Base-by-base conservation (phyloP, 78 protist species). In the Dictyostelium intermedium region DNA sequence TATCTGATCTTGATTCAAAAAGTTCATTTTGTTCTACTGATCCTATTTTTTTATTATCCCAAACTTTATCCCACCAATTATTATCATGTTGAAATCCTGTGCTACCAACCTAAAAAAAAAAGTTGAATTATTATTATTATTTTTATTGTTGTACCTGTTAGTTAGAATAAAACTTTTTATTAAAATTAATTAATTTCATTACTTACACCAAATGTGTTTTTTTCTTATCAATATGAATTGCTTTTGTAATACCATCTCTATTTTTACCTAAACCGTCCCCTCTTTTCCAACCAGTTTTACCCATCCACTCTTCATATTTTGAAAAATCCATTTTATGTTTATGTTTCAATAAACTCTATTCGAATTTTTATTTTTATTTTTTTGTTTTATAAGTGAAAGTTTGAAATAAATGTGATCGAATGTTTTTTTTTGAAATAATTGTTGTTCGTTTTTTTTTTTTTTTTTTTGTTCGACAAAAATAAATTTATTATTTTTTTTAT, bases 241-340 rank as follows among this genome's bases (percentile, higher is more conserved):
- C 84, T 32, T 73, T 95, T 16, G 77, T 81, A 30, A 50, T 76
- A 69, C 98, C 98, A 69, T 96, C 93, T 72, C 85, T 93, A 27
- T 96, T 93, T 70, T 27, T 83, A 35, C 98, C 98, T 8, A 96
- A 37, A 50, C 98, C 98, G 10, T 93, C 45, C 2, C 96, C 98
- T 11, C 56, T 91, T 23, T 47, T 45, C 96, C 97, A 96, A n/a
- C 98, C 98, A 60, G 37, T 77, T 60, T 83, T 89, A 13, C 27
- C 41, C 93, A 96, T 53, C 94, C 91, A 92, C 78, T 16, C 70
- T 89, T 89, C 82, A 81, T 45, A 89, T 81, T 80, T 89, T 53
- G 47, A 18, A 30, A 82, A 50, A 32, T 82, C 86, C 85, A 81
- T 81, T n/a, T n/a, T n/a, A n/a, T n/a, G n/a, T n/a, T n/a, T n/a